These are phyloP conservation scores for Yamadazyma aaseri DNA, from an alignment of 1,139 yeast species.

Conservation along the genomic window DNA sequence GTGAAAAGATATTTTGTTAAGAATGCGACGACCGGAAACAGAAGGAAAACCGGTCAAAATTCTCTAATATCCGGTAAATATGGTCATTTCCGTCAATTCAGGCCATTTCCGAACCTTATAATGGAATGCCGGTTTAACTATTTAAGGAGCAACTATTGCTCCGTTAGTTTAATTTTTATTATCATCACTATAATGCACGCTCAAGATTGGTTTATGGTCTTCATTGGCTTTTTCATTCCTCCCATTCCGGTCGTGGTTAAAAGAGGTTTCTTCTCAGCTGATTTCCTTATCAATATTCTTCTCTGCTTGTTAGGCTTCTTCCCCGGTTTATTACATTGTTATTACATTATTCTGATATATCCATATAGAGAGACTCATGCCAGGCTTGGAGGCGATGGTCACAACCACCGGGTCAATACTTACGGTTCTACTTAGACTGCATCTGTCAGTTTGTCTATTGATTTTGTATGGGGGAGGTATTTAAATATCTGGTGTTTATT, in stretches of 20 bases:
- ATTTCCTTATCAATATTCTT: slow-evolving; percentile 70
- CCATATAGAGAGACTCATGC: slow-evolving; percentile 45
- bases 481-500: too few species aligned
- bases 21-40: too few species aligned
- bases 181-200: slow-evolving; percentile 47
- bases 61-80: too few species aligned
- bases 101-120: too few species aligned
- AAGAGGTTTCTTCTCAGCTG: slow-evolving; percentile 70
- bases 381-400: slow-evolving; percentile 32
- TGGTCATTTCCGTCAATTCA: too few species aligned
- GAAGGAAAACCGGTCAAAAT: too few species aligned
- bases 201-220: slow-evolving; percentile 75
- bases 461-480: too few species aligned
- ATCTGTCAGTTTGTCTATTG: too few species aligned
- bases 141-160: too few species aligned
- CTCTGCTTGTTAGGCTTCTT: slow-evolving; percentile 75
- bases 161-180: too few species aligned
- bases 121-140: too few species aligned
- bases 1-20: too few species aligned
- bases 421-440: slow-evolving; percentile 24
- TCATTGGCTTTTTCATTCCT: slow-evolving; percentile 78
- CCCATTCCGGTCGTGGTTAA: slow-evolving; percentile 81
- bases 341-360: slow-evolving; percentile 57
- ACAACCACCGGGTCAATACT: slow-evolving; percentile 23
- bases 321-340: slow-evolving; percentile 73